Evolutionary conservation across 2,329 filamentous ascomycete genomes (phyloP).

Genomic region (Alternaria triticina): DNA sequence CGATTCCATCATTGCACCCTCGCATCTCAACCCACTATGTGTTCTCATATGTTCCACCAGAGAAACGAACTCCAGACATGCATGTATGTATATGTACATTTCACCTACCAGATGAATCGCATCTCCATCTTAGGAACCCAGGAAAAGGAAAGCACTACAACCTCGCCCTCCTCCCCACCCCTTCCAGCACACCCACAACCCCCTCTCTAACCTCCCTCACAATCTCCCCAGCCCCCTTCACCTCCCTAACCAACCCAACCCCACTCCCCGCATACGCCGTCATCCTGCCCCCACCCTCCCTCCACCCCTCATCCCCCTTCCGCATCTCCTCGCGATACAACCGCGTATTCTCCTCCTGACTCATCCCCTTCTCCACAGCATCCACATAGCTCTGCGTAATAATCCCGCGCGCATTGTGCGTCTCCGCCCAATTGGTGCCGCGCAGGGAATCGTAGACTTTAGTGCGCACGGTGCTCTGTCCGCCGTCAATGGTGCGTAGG

Average conservation of each 20-base stretch:
- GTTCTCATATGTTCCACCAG: neutral
- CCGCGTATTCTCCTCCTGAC: slow-evolving; percentile 52
- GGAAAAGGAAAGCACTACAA: neutral
- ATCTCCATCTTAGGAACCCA: neutral
- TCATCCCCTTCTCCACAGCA: slow-evolving; percentile 46
- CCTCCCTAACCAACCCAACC: slow-evolving; percentile 63
- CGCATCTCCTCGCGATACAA: slow-evolving; percentile 57
- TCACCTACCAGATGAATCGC: neutral
- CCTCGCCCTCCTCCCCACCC: neutral
- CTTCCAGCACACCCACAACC: slow-evolving; percentile 13
- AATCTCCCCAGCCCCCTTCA: slow-evolving; percentile 60
- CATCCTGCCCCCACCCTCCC: slow-evolving; percentile 56
- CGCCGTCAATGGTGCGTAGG: slow-evolving; percentile 57
- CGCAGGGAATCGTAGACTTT: slow-evolving; percentile 61
- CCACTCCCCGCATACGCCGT: slow-evolving; percentile 69
- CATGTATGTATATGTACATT: neutral
- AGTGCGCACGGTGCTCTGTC: slow-evolving; percentile 57
- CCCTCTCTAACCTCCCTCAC: slow-evolving; percentile 56
- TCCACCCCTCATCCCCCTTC: slow-evolving; percentile 60
- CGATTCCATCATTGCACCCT: neutral
- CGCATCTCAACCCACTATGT: neutral
- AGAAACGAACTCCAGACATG: neutral
- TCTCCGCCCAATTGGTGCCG: slow-evolving; percentile 64
- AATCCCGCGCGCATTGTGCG: slow-evolving; percentile 65
- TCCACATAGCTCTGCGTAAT: slow-evolving; percentile 61